phyloP scores from a whole-genome alignment of 257 asterid species.

The Gentiana dahurica region DNA sequence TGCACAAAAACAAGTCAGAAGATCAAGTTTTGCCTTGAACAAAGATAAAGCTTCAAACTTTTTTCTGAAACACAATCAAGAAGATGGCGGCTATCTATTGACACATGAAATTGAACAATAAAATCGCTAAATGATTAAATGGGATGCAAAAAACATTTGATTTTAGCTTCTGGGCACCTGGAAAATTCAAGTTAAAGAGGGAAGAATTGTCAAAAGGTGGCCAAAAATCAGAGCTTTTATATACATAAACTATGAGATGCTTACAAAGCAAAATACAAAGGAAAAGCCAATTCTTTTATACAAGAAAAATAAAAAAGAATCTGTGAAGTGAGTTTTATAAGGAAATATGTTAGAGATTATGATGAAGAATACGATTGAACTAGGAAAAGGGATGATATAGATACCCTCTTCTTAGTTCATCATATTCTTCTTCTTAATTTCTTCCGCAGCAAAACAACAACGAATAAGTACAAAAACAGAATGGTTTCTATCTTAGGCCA shows the following conservation, averaged over 20 bases:
- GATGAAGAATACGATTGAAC: slow-evolving; percentile 14
- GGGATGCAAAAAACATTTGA: no score
- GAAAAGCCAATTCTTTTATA: background rate
- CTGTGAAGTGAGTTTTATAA: slow-evolving; percentile 7
- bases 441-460: background rate
- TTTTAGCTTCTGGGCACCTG: no score
- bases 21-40: slow-evolving; percentile 1
- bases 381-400: slow-evolving; percentile 5
- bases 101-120: background rate
- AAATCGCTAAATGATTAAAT: background rate
- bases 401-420: slow-evolving; percentile 3
- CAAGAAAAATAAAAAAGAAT: slow-evolving; percentile 2
- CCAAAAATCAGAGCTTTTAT: background rate
- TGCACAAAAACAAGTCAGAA: background rate
- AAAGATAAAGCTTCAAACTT: background rate
- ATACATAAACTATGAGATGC: background rate
- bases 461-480: background rate
- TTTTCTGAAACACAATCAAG: background rate
- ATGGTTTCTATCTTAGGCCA: background rate
- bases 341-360: slow-evolving; percentile 3
- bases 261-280: background rate
- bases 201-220: background rate
- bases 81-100: background rate
- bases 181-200: slow-evolving; percentile 1
- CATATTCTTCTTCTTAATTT: slow-evolving; percentile 7